A percentile compares a stretch with the other conserved stretches of the same genome.
Evolutionary conservation across 192 early-diverging fungal species (phyloP).

Genomic region (Linderina pennispora): DNA sequence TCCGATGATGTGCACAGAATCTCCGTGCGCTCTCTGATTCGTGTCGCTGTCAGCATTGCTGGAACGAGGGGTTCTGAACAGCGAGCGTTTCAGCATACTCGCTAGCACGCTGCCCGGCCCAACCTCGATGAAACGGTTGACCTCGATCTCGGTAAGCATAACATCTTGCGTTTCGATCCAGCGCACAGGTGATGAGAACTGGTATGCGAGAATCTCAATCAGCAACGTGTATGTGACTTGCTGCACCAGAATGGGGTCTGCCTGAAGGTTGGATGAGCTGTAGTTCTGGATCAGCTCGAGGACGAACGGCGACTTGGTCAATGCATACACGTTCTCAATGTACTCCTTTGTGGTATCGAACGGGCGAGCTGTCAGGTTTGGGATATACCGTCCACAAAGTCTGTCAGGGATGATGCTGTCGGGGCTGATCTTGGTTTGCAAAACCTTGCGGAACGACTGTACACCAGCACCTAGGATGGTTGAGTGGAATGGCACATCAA

Average conservation of each 20-base stretch:
- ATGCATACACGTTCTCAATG: constrained; percentile 60
- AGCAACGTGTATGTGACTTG: constrained; percentile 74
- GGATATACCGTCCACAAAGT: constrained; percentile 81
- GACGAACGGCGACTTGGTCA: constrained; percentile 63
- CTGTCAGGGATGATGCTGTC: constrained; percentile 62
- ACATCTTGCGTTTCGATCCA: constrained; percentile 97
- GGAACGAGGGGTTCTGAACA: constrained; percentile 74
- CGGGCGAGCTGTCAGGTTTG: constrained; percentile 89
- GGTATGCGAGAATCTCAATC: constrained; percentile 86
- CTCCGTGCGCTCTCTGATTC: constrained; percentile 59
- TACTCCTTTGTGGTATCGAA: constrained; percentile 73
- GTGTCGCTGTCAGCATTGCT: constrained; percentile 55
- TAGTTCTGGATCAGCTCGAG: constrained; percentile 63
- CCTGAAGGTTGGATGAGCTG: constrained; percentile 54
- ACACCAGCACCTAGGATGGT: constrained; percentile 80
- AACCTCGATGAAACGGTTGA: constrained; percentile 82
- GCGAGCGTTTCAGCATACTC: constrained; percentile 86
- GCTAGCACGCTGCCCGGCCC: constrained; percentile 83
- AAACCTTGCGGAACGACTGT: constrained; percentile 75
- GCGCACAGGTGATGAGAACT: constrained; percentile 90
- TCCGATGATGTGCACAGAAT: constrained; percentile 69
- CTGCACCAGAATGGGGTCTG: constrained; percentile 64
- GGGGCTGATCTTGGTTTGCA: constrained; percentile 71
- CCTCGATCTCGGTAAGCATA: constrained; percentile 67
- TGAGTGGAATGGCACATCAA: constrained; percentile 97